Evolutionary conservation across 768 basidiomycete genomes (phyloP).

Genomic region (Pisolithus microcarpus): DNA sequence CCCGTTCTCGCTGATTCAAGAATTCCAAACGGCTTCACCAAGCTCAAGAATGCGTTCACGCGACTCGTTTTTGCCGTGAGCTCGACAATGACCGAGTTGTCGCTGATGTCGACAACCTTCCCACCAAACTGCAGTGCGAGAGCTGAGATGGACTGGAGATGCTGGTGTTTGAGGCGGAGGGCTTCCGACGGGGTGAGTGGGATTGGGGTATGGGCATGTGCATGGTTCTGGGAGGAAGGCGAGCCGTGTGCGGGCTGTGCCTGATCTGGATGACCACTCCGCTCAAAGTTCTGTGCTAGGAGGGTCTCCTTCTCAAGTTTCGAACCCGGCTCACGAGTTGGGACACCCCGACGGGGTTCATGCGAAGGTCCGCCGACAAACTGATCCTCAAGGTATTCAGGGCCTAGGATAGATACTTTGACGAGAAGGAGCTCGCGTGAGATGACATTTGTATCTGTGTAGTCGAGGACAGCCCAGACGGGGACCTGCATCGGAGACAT

Average conservation of each 20-base stretch:
- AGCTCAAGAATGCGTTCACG: constrained; percentile 86
- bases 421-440: constrained; percentile 90
- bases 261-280: constrained; percentile 36
- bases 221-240: constrained; percentile 70
- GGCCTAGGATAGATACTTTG: constrained; percentile 95
- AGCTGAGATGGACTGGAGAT: constrained; percentile 79
- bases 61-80: constrained; percentile 86
- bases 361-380: constrained; percentile 79
- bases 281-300: constrained; percentile 76
- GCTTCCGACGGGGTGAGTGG: constrained; percentile 76
- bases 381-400: constrained; percentile 93
- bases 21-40: constrained; percentile 92
- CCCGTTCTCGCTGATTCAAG: constrained; percentile 93
- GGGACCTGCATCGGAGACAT: constrained; percentile 58
- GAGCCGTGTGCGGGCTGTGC: constrained; percentile 8
- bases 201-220: constrained; percentile 52
- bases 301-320: constrained; percentile 67
- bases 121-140: constrained; percentile 87
- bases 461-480: constrained; percentile 98
- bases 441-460: constrained; percentile 88
- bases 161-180: constrained; percentile 81
- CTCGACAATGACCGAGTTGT: constrained; percentile 93
- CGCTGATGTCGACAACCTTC: constrained; percentile 89
- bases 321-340: constrained; percentile 24
- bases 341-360: constrained; percentile 48